Base-by-base conservation (phyloP, 202 grass and related monocot genomes). In the Tripidium arundinaceum region DNA sequence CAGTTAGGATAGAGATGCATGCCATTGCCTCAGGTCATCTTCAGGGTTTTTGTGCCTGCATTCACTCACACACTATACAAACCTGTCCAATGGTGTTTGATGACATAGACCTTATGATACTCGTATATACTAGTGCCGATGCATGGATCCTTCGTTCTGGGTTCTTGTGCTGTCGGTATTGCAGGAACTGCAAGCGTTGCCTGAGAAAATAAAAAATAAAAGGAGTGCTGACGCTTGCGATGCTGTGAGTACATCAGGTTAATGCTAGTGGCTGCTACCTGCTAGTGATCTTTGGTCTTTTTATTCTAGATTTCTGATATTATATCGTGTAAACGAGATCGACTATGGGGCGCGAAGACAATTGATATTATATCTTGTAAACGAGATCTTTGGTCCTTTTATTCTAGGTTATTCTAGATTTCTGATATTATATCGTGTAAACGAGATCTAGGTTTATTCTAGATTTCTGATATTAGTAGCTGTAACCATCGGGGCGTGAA, bases 131-230 rank as follows among this genome's bases (percentile, higher is more conserved):
- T 31, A n/a, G n/a, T n/a, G n/a, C n/a, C n/a, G n/a, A 10, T 9
- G 50, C 62, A 68, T 62, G 75, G 62, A 79, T 73, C 80, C 62
- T 79, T 74, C 68, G 18, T 1, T 15, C 18, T 79, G 68, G 69
- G 62, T 83, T 83, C 68, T 79, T 80, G 62, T 55, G 69, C 40
- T 70, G 76, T 69, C 62, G 45, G 68, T 68, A 62, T 83, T 33
- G 61, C 22, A 52, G 38, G 28, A n/a, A 78, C 42, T 16, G 37
- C 10, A n/a, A n/a, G 14, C 2, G 11, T 24, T 81, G 60, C 57
- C 42, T 47, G 27, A 43, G 6, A 8, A 8, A 37, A n/a, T n/a
- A 37, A 37, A 27, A 6, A 58, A 60, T 12, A 75, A 22, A 49
- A 18, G 22, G 26, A 7, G 13, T 59, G 62, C n/a, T 68, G 24